Evolutionary conservation across 2,329 filamentous ascomycete genomes (phyloP).

Genomic region (Monosporascus cannonballus): DNA sequence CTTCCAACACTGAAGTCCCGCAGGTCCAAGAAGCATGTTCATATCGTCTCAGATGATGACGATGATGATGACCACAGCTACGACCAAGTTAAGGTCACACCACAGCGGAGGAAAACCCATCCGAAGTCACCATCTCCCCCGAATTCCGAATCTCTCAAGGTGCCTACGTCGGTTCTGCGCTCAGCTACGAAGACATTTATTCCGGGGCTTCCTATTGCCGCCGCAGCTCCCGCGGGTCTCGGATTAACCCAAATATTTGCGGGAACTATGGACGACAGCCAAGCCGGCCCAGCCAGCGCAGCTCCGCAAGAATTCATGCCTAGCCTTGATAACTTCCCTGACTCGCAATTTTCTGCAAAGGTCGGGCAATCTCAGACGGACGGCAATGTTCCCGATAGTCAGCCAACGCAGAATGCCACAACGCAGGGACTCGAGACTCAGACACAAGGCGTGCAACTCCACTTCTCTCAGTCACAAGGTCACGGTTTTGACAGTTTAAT

Average conservation of each 20-base stretch:
- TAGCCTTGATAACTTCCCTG: slow-evolving; percentile 49
- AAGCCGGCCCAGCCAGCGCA: slow-evolving; percentile 26
- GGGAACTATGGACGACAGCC: slow-evolving; percentile 72
- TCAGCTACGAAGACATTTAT: slow-evolving; percentile 66
- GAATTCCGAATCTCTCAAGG: slow-evolving; percentile 43
- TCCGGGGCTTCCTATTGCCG: slow-evolving; percentile 56
- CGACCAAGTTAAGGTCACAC: slow-evolving; percentile 40
- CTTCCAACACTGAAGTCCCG: slow-evolving; percentile 37
- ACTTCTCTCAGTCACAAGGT: slow-evolving; percentile 56
- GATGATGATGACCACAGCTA: slow-evolving; percentile 55
- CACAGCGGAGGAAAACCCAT: slow-evolving; percentile 36
- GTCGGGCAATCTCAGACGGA: slow-evolving; percentile 48
- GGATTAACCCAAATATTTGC: slow-evolving; percentile 87
- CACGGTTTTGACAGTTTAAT: slow-evolving; percentile 53
- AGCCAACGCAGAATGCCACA: slow-evolving; percentile 34
- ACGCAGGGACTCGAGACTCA: slow-evolving; percentile 35
- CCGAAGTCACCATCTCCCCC: slow-evolving; percentile 36
- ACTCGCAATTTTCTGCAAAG: slow-evolving; percentile 56
- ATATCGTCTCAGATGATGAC: slow-evolving; percentile 60
- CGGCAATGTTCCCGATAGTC: slow-evolving; percentile 43
- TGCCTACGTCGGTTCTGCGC: slow-evolving; percentile 59
- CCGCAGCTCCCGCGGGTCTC: slow-evolving; percentile 53
- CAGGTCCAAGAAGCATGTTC: slow-evolving; percentile 42
- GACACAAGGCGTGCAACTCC: slow-evolving; percentile 42
- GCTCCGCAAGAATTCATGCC: slow-evolving; percentile 48